Evolutionary conservation across 2,329 filamentous ascomycete genomes (phyloP).

Genomic region (Xylariales sp.): DNA sequence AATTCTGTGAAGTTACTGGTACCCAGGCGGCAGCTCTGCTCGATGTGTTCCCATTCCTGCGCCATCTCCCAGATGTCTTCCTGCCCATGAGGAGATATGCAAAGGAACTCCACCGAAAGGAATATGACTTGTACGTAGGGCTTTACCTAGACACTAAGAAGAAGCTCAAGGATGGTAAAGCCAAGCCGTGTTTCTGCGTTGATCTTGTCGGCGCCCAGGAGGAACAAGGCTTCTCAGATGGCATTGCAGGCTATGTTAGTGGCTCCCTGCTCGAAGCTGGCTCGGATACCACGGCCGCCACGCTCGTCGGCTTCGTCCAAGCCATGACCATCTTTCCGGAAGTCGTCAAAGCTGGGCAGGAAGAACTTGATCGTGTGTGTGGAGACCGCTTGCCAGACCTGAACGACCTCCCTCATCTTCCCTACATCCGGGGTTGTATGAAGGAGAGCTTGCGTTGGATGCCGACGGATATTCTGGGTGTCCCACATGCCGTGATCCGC

Average conservation of each 20-base stretch:
- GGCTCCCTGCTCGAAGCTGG: constrained; percentile 25
- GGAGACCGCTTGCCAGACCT: neutral
- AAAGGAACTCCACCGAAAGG: constrained; percentile 35
- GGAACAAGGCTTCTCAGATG: constrained; percentile 25
- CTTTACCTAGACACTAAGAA: constrained; percentile 37
- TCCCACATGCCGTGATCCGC: neutral
- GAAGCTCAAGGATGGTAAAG: constrained; percentile 22
- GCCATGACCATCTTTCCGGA: constrained; percentile 44
- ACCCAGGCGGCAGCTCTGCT: constrained; percentile 33
- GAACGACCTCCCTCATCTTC: neutral
- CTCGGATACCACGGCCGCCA: constrained; percentile 38
- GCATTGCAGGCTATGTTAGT: constrained; percentile 27
- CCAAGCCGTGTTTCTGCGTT: constrained; percentile 22
- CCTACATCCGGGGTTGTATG: neutral
- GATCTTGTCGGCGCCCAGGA: constrained; percentile 24
- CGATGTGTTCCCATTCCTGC: constrained; percentile 41
- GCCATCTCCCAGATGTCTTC: constrained; percentile 37
- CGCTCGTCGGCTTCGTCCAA: constrained; percentile 42
- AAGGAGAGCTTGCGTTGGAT: constrained; percentile 1
- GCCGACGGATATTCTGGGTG: neutral
- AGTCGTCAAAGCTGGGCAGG: constrained; percentile 43
- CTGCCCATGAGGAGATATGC: constrained; percentile 34
- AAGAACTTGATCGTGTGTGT: constrained; percentile 48
- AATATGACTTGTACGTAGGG: constrained; percentile 35
- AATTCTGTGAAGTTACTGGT: constrained; percentile 20